These are phyloP conservation scores for Podospora didyma DNA, from an alignment of 495 filamentous ascomycete species.

Conservation along the genomic window DNA sequence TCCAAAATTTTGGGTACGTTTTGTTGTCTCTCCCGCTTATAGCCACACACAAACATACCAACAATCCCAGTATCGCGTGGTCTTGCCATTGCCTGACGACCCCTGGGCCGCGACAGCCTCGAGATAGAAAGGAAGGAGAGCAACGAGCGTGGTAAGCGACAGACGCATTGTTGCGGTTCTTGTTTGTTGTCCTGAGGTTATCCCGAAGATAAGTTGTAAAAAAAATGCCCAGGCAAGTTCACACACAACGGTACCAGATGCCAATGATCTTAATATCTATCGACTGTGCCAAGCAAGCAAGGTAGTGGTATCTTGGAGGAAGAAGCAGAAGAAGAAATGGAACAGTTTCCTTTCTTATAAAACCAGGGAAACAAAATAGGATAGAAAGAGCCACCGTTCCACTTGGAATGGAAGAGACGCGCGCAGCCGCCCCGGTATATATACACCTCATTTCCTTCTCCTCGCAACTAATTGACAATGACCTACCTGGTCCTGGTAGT, in stretches of 20 bases:
- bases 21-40: too few species aligned
- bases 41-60: slow-evolving; percentile 28
- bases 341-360: neutral
- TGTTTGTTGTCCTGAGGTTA: neutral
- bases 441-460: too few species aligned
- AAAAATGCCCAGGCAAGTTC: too few species aligned
- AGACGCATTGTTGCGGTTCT: slow-evolving; percentile 22
- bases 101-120: slow-evolving; percentile 20
- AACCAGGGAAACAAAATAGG: neutral
- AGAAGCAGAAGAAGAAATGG: neutral
- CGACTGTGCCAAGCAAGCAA: too few species aligned
- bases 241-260: neutral
- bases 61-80: slow-evolving; percentile 69
- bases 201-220: too few species aligned
- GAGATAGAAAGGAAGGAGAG: slow-evolving; percentile 19
- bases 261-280: too few species aligned
- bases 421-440: too few species aligned
- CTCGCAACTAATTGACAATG: too few species aligned
- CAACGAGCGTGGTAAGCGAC: slow-evolving; percentile 15
- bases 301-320: too few species aligned
- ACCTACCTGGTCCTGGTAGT: too few species aligned
- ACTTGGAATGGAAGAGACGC: too few species aligned
- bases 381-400: neutral
- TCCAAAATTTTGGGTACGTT: too few species aligned
- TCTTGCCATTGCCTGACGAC: slow-evolving; percentile 43